A percentile compares a stretch with the other conserved stretches of the same genome.
Evolutionary conservation across 495 filamentous ascomycete species (phyloP).

Genomic region (Aspergillus incahuasiensis): DNA sequence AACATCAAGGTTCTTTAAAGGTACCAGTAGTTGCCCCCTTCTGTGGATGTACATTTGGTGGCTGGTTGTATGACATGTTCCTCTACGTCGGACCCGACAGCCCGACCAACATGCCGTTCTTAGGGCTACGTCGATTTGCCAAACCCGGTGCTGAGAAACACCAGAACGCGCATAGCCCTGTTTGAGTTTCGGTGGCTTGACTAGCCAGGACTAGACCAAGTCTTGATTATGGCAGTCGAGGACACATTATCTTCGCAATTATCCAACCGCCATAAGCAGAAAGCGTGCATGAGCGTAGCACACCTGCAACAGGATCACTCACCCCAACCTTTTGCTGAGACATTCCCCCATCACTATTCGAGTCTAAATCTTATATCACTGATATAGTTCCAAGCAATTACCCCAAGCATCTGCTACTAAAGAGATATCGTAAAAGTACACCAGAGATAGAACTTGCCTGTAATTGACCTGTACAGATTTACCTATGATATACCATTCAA

Average conservation of each 20-base stretch:
- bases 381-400: too few relatives aligned
- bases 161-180: constrained; percentile 14
- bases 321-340: too few relatives aligned
- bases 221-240: neutral
- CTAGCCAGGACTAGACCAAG: neutral
- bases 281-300: neutral
- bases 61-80: constrained; percentile 58
- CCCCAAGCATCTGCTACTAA: too few relatives aligned
- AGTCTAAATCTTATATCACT: too few relatives aligned
- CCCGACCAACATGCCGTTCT: constrained; percentile 54
- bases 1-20: constrained; percentile 13
- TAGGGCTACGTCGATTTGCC: constrained; percentile 46
- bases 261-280: neutral
- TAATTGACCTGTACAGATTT: too few relatives aligned
- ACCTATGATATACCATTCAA: too few relatives aligned
- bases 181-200: constrained; percentile 13
- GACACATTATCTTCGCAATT: neutral
- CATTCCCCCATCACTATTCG: too few relatives aligned
- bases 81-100: constrained; percentile 53
- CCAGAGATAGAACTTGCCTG: too few relatives aligned
- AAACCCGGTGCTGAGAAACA: constrained; percentile 17
- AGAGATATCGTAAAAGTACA: too few relatives aligned
- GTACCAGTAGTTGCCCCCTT: constrained; percentile 56
- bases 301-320: too few relatives aligned
- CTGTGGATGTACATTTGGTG: constrained; percentile 53